Percentiles rank a stretch among this genome's conserved stretches.
Evolutionary conservation across 169 alveolate genomes (phyloP).

Genomic region (Plasmodium vivax): DNA sequence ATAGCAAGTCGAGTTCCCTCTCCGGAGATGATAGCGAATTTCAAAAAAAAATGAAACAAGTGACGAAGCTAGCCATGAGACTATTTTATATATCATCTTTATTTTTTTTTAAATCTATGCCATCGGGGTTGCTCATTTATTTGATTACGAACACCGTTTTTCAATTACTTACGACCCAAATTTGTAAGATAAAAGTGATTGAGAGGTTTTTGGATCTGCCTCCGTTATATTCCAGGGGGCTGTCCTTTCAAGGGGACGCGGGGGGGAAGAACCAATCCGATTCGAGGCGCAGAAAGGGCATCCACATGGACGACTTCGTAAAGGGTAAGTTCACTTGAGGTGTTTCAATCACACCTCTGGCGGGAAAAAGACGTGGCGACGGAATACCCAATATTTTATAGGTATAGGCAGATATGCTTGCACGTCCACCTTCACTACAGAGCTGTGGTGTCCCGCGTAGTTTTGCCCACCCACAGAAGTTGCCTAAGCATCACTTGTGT

Average conservation of each 20-base stretch:
- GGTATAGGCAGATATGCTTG: background rate
- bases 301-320: slow-evolving; percentile 42
- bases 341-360: background rate
- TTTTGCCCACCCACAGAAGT: background rate
- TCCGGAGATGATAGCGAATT: slow-evolving; percentile 34
- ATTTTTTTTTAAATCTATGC: slow-evolving; percentile 69
- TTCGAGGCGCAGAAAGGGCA: background rate
- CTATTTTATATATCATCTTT: slow-evolving; percentile 45
- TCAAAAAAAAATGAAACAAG: slow-evolving; percentile 58
- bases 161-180: slow-evolving; percentile 57
- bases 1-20: background rate
- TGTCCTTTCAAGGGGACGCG: background rate
- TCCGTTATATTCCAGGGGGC: slow-evolving; percentile 54
- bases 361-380: background rate
- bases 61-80: slow-evolving; percentile 34
- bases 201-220: slow-evolving; percentile 51
- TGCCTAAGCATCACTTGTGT: background rate
- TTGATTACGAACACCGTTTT: slow-evolving; percentile 51
- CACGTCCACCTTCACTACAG: background rate
- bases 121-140: slow-evolving; percentile 55
- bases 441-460: background rate
- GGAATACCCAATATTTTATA: background rate
- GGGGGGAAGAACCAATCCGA: background rate
- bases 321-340: background rate
- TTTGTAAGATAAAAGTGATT: slow-evolving; percentile 39